Conservation (phyloP, 106 monocot genomes). For the Acorus gramineus region DNA sequence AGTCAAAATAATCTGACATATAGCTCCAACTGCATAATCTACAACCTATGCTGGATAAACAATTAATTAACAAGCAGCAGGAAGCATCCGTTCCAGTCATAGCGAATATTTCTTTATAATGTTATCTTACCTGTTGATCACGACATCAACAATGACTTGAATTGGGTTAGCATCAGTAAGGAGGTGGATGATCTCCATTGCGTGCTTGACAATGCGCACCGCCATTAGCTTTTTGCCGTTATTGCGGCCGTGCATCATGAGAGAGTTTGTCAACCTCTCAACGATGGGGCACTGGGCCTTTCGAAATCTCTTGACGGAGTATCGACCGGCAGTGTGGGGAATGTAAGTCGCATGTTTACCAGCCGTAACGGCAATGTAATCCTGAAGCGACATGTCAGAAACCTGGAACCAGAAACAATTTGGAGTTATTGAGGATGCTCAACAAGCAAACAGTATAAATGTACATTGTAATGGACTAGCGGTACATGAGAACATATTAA, state of each 20-base stretch:
- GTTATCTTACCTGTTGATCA: conserved; percentile 39
- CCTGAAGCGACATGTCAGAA: conserved; percentile 42
- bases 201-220: conserved; percentile 45
- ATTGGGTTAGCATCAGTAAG: conserved; percentile 52
- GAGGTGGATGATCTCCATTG: conserved; percentile 64
- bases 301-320: conserved; percentile 46
- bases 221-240: conserved; percentile 58
- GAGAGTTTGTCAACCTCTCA: conserved; percentile 56
- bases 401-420: conserved; percentile 17
- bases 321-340: conserved; percentile 57
- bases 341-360: conserved; percentile 46
- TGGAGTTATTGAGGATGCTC: not conserved
- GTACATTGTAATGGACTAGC: no score
- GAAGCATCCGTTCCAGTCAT: no score
- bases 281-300: conserved; percentile 63
- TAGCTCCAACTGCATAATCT: no score
- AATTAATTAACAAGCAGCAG: no score
- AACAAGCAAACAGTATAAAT: no score
- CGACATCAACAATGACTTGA: conserved; percentile 48
- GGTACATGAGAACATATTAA: no score
- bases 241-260: conserved; percentile 72
- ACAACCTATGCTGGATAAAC: no score
- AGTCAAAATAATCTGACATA: no score
- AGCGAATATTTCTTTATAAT: no score
- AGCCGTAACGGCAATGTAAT: conserved; percentile 41